A percentile compares a stretch with the other conserved stretches of the same genome.
phyloP scores from a whole-genome alignment of 2,329 filamentous ascomycete species.

The Fusarium oxysporum region DNA sequence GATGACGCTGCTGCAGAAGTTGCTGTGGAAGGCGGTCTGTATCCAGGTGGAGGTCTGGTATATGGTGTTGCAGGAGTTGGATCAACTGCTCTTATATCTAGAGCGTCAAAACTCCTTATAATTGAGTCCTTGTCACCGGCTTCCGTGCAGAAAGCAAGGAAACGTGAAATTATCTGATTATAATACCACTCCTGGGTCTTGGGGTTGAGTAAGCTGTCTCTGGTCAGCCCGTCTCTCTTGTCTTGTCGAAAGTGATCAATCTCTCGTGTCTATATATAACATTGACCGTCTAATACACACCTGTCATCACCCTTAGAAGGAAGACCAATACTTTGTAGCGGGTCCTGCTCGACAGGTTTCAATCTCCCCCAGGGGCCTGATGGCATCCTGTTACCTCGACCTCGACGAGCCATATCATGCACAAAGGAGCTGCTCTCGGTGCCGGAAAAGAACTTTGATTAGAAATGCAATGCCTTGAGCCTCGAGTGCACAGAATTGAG shows the following conservation, averaged over 20 bases:
- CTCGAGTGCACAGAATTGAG: neutral
- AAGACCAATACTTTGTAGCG: slow-evolving; percentile 83
- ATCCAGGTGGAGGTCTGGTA: slow-evolving; percentile 17
- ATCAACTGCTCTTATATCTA: slow-evolving; percentile 52
- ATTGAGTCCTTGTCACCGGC: slow-evolving; percentile 78
- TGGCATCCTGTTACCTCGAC: slow-evolving; percentile 48
- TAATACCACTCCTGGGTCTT: slow-evolving; percentile 89
- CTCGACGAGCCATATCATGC: slow-evolving; percentile 46
- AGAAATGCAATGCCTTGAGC: no score
- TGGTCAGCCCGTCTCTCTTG: slow-evolving; percentile 7
- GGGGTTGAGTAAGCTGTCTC: slow-evolving; percentile 73
- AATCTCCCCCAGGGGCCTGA: slow-evolving; percentile 76
- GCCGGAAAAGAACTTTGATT: neutral
- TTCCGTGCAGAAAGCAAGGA: slow-evolving; percentile 87
- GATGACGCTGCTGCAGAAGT: neutral
- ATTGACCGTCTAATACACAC: slow-evolving; percentile 58
- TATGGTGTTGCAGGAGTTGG: slow-evolving; percentile 16
- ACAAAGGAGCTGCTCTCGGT: neutral
- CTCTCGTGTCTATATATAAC: neutral
- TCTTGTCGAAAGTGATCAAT: neutral
- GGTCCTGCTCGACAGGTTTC: slow-evolving; percentile 79
- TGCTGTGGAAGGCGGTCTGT: slow-evolving; percentile 3
- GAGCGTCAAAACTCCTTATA: slow-evolving; percentile 77
- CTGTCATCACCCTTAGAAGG: slow-evolving; percentile 92
- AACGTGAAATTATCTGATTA: slow-evolving; percentile 86